These are phyloP conservation scores for Pythium biforme DNA, from an alignment of 352 stramenopile species.

Conservation along the genomic window DNA sequence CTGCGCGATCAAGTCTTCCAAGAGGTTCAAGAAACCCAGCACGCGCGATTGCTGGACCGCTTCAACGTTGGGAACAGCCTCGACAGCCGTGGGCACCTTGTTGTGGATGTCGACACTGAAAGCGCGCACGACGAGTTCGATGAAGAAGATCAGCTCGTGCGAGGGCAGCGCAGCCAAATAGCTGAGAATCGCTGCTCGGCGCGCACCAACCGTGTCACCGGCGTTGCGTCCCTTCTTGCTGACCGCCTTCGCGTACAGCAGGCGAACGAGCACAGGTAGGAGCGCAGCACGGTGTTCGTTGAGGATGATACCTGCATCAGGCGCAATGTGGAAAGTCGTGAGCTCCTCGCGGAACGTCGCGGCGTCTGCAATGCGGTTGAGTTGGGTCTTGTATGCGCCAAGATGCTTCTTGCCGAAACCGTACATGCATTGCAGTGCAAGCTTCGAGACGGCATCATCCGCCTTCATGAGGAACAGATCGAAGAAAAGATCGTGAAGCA, in stretches of 20 bases:
- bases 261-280: constrained; percentile 82
- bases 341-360: constrained; percentile 89
- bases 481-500: constrained; percentile 85
- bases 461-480: constrained; percentile 87
- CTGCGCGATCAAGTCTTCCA: constrained; percentile 86
- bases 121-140: constrained; percentile 86
- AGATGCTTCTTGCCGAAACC: constrained; percentile 83
- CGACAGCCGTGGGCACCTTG: constrained; percentile 5
- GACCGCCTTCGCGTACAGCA: constrained; percentile 91
- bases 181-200: constrained; percentile 87
- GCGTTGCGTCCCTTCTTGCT: constrained; percentile 83
- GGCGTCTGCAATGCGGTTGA: constrained; percentile 80
- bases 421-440: constrained; percentile 86
- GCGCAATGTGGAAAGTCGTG: constrained; percentile 84
- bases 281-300: constrained; percentile 77
- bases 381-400: constrained; percentile 81
- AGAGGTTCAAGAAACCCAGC: constrained; percentile 89
- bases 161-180: constrained; percentile 84
- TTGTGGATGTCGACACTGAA: constrained; percentile 56
- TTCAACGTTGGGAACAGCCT: constrained; percentile 33
- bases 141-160: constrained; percentile 79
- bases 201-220: constrained; percentile 79
- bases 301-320: constrained; percentile 65
- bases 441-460: constrained; percentile 82
- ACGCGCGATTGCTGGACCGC: constrained; percentile 73